Percentiles rank a stretch among this genome's conserved stretches.
These are phyloP conservation scores for Camelina sativa DNA, from an alignment of 345 rosid species.

Conservation along the genomic window DNA sequence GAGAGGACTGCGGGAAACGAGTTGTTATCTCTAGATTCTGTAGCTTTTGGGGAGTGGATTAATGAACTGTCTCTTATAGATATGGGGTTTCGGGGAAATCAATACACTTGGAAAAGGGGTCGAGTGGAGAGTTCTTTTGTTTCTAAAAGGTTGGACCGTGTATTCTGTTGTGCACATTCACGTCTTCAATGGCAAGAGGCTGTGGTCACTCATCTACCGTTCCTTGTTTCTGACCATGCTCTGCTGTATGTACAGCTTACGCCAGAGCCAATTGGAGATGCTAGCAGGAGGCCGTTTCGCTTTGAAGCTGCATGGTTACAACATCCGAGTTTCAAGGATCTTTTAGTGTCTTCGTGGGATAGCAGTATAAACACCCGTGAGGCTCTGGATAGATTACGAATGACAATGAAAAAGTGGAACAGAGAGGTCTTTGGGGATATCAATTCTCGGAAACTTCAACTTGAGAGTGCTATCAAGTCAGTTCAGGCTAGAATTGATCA, in stretches of 20 bases:
- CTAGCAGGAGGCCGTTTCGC: rapidly evolving
- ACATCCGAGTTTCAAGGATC: no score
- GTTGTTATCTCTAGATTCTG: no score
- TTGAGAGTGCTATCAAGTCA: no score
- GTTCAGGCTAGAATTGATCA: no score
- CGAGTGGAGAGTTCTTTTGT: background rate
- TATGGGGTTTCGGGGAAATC: no score
- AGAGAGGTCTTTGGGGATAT: background rate
- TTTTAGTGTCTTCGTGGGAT: no score
- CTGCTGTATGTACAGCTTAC: rapidly evolving
- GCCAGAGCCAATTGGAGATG: rapidly evolving
- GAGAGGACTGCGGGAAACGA: no score
- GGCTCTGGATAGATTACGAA: no score
- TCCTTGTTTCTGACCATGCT: background rate
- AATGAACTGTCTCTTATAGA: no score
- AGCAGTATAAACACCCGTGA: no score
- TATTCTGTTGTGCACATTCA: rapidly evolving
- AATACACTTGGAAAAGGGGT: background rate
- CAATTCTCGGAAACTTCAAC: no score
- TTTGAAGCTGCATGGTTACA: background rate
- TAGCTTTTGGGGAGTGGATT: no score
- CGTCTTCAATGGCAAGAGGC: background rate
- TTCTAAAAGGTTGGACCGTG: background rate
- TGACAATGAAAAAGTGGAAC: background rate
- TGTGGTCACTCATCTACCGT: background rate